Conservation (phyloP, 2,329 filamentous ascomycete genomes). For the Colletotrichum lupini region DNA sequence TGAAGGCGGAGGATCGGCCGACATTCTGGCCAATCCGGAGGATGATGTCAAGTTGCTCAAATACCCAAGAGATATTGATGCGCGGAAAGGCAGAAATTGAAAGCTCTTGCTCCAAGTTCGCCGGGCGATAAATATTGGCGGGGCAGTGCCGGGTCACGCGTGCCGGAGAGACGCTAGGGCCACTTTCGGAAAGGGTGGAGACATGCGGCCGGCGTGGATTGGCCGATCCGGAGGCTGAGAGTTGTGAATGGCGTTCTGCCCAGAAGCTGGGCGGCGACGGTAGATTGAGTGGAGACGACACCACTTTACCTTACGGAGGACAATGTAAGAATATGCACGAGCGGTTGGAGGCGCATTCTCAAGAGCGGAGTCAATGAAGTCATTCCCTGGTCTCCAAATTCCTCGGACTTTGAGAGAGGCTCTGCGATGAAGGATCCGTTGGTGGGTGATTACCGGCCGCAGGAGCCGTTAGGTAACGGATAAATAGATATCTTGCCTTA, state of each 20-base stretch:
- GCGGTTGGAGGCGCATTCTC: constrained; percentile 16
- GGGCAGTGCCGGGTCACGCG: constrained; percentile 31
- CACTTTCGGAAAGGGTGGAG: constrained; percentile 18
- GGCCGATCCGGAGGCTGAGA: constrained; percentile 26
- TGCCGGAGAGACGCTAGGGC: constrained; percentile 24
- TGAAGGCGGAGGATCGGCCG: not conserved
- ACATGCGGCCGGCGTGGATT: constrained; percentile 15
- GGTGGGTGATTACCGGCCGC: not conserved
- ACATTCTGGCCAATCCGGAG: not conserved
- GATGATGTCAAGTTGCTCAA: constrained; percentile 10
- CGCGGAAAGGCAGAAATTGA: not conserved
- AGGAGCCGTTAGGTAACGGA: not conserved
- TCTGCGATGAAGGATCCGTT: not conserved
- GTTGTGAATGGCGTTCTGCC: constrained; percentile 5
- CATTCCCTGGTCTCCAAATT: not conserved
- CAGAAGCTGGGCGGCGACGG: constrained; percentile 26
- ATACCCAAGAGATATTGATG: not conserved
- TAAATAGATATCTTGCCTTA: too few species aligned
- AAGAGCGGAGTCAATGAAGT: constrained; percentile 10
- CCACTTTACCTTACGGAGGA: too few species aligned
- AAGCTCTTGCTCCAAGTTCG: not conserved
- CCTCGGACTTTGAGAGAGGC: constrained; percentile 1
- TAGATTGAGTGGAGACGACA: constrained; percentile 10
- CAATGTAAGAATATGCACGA: not conserved
- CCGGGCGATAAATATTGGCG: constrained; percentile 25